These are phyloP conservation scores for Plasmodium blacklocki DNA, from an alignment of 169 alveolate genomes.

Conservation along the genomic window DNA sequence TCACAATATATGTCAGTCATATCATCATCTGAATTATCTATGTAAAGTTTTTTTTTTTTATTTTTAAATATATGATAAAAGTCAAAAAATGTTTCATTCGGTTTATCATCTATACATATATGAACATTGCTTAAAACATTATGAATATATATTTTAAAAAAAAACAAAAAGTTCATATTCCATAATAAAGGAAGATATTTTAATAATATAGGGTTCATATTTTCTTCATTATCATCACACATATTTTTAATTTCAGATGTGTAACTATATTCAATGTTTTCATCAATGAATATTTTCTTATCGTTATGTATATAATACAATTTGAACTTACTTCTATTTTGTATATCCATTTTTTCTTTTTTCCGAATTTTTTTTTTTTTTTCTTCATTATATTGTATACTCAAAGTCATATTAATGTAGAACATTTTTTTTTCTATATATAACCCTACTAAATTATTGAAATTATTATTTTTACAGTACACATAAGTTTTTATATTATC, in stretches of 20 bases:
- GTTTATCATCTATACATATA: slow-evolving; percentile 54
- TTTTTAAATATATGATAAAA: slow-evolving; percentile 50
- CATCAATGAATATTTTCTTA: not conserved
- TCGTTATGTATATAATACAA: slow-evolving; percentile 12
- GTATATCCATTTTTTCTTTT: not conserved
- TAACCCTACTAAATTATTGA: slow-evolving; percentile 39
- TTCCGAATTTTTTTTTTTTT: slow-evolving; percentile 16
- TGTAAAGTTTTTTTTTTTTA: slow-evolving; percentile 44
- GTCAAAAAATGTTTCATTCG: slow-evolving; percentile 60
- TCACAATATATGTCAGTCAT: slow-evolving; percentile 57
- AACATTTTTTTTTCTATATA: slow-evolving; percentile 51
- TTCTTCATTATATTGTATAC: slow-evolving; percentile 60
- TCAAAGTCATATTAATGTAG: slow-evolving; percentile 29
- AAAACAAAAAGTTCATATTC: slow-evolving; percentile 39
- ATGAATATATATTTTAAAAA: slow-evolving; percentile 49
- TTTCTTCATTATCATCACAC: not conserved
- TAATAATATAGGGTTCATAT: slow-evolving; percentile 4
- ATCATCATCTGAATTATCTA: slow-evolving; percentile 13
- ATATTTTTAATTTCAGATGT: not conserved
- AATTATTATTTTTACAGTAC: slow-evolving; percentile 38
- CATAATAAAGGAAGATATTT: slow-evolving; percentile 11
- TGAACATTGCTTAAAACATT: slow-evolving; percentile 50
- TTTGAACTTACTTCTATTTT: not conserved
- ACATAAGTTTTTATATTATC: slow-evolving; percentile 14
- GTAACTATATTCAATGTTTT: not conserved